Percentiles rank a stretch among this genome's conserved stretches.
These are phyloP conservation scores for Suillus weaverae DNA, from an alignment of 768 basidiomycete species.

Conservation along the genomic window DNA sequence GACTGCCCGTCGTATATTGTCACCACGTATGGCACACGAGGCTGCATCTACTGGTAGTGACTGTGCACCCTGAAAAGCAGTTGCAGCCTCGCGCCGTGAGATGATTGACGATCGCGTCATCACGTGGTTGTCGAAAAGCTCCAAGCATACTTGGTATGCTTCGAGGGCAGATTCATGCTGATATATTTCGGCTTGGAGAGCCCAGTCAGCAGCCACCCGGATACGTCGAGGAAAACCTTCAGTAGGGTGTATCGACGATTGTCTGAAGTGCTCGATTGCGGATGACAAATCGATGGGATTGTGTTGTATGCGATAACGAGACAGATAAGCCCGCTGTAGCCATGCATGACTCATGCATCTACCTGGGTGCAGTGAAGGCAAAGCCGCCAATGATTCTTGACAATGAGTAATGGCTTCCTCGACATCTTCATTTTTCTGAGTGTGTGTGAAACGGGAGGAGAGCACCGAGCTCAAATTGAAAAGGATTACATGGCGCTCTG, in stretches of 20 bases:
- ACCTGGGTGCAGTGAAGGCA: background rate
- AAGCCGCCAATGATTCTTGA: background rate
- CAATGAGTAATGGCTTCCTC: background rate
- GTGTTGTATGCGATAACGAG: background rate
- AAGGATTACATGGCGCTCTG: background rate
- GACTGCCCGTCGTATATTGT: constrained; percentile 14
- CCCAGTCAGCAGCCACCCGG: no score
- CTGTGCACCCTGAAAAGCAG: background rate
- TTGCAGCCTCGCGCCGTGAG: background rate
- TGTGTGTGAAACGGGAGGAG: background rate
- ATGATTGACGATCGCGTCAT: background rate
- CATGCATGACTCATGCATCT: background rate
- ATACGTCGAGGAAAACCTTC: background rate
- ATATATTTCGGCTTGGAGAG: no score
- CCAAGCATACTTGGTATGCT: no score
- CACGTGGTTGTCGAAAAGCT: no score
- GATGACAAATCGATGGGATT: background rate
- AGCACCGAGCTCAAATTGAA: background rate
- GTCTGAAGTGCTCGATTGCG: background rate
- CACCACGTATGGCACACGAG: constrained; percentile 13
- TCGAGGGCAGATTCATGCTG: no score
- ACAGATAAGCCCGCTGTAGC: background rate
- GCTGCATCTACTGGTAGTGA: constrained; percentile 6
- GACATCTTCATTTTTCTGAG: background rate
- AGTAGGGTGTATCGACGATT: background rate